Percentiles rank a stretch among this genome's conserved stretches.
Evolutionary conservation across 75 land plant genomes (phyloP).

Genomic region (Pinus tabuliformis): DNA sequence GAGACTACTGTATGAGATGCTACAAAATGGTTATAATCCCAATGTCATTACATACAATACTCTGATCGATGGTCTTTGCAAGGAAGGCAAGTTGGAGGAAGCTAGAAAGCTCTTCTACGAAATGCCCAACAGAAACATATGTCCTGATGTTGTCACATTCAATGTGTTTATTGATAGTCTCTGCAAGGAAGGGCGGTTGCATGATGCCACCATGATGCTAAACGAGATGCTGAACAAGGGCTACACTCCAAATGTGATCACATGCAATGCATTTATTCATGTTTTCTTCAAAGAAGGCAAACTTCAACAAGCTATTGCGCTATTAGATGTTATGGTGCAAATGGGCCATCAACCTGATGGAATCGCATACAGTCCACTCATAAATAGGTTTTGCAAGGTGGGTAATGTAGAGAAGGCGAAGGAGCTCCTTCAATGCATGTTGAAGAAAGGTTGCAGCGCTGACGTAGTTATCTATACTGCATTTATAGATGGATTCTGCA

Average conservation of each 20-base stretch:
- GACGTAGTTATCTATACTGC: conserved; percentile 46
- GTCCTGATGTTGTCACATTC: conserved; percentile 74
- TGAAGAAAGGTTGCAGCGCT: too few species aligned
- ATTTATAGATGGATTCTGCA: conserved; percentile 88
- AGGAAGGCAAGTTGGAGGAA: conserved; percentile 44
- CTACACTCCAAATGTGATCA: conserved; percentile 62
- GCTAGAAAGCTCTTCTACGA: conserved; percentile 58
- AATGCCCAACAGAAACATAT: conserved; percentile 67
- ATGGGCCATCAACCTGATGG: conserved; percentile 62
- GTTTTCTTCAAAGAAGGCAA: conserved; percentile 59
- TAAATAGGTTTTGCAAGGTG: too few species aligned
- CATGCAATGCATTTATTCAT: conserved; percentile 85
- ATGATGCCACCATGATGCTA: conserved; percentile 56
- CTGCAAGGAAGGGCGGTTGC: conserved; percentile 67
- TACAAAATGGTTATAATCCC: too few species aligned
- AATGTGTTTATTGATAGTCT: conserved; percentile 81
- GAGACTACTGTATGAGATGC: too few species aligned
- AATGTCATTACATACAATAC: too few species aligned
- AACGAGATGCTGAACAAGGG: conserved; percentile 66
- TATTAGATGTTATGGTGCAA: conserved; percentile 74
- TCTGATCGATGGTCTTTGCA: too few species aligned
- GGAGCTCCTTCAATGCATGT: too few species aligned
- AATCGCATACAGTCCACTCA: conserved; percentile 66
- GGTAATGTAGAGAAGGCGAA: too few species aligned
- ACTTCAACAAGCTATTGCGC: conserved; percentile 60